These are phyloP conservation scores for Candida pseudocylindracea DNA, from an alignment of 1,139 yeast species.

Conservation along the genomic window DNA sequence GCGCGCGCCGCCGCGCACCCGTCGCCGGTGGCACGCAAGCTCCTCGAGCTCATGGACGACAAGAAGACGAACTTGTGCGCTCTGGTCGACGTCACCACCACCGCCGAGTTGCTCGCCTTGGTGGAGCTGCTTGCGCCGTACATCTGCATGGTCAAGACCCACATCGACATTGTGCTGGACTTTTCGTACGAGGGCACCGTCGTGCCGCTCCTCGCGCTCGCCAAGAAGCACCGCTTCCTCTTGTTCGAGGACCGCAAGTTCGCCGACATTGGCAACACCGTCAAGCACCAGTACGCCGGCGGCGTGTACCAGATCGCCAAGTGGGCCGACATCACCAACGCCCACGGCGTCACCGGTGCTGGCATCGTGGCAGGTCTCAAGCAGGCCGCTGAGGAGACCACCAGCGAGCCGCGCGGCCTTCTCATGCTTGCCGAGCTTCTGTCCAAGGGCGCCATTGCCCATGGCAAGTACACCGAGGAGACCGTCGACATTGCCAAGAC, in stretches of 20 bases:
- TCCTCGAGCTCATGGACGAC: slow-evolving; percentile 50
- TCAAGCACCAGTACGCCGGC: slow-evolving; percentile 76
- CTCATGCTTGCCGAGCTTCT: slow-evolving; percentile 92
- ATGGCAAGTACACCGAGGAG: slow-evolving; percentile 70
- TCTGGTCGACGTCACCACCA: slow-evolving; percentile 75
- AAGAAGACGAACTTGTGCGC: slow-evolving; percentile 88
- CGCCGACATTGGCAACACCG: slow-evolving; percentile 98
- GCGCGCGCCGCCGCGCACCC: slow-evolving; percentile 50
- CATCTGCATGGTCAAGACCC: slow-evolving; percentile 84
- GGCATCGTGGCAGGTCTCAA: slow-evolving; percentile 82
- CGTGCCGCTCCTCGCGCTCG: slow-evolving; percentile 28
- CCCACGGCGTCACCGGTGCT: slow-evolving; percentile 92
- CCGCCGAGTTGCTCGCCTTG: slow-evolving; percentile 46
- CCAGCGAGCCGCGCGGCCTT: slow-evolving; percentile 58
- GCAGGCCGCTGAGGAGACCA: slow-evolving; percentile 54
- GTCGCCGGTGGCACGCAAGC: slow-evolving; percentile 61
- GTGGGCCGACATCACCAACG: slow-evolving; percentile 96
- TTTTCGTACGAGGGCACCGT: slow-evolving; percentile 66
- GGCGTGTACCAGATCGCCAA: slow-evolving; percentile 77
- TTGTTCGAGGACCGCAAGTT: slow-evolving; percentile 38
- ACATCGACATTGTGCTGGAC: slow-evolving; percentile 80
- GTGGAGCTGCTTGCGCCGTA: slow-evolving; percentile 75
- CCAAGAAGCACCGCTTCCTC: slow-evolving; percentile 5
- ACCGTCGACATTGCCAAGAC: slow-evolving; percentile 80
- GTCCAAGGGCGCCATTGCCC: slow-evolving; percentile 80